These are phyloP conservation scores for Microbotryum intermedium DNA, from an alignment of 1,284 basidiomycete species.

Conservation along the genomic window DNA sequence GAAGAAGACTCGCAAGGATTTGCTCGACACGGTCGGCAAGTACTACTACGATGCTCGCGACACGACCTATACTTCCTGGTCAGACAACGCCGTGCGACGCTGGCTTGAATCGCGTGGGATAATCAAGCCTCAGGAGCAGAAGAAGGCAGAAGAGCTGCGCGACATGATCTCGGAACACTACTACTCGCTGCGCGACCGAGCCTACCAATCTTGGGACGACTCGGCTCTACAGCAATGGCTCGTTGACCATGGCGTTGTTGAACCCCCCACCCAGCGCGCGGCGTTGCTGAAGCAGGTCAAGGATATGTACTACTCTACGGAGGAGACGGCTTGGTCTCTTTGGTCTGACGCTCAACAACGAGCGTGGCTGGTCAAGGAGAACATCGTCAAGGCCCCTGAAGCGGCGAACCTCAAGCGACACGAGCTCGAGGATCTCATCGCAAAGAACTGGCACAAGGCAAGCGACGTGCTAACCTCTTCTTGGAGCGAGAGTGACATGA, in stretches of 20 bases:
- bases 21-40: slow-evolving; percentile 59
- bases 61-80: slow-evolving; percentile 41
- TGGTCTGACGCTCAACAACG: slow-evolving; percentile 57
- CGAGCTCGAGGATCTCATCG: slow-evolving; percentile 63
- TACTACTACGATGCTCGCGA: slow-evolving; percentile 63
- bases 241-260: slow-evolving; percentile 61
- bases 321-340: slow-evolving; percentile 32
- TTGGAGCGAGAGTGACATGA: slow-evolving; percentile 72
- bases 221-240: slow-evolving; percentile 49
- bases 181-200: slow-evolving; percentile 30
- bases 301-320: slow-evolving; percentile 48
- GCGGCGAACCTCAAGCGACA: slow-evolving; percentile 47
- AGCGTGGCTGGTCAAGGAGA: slow-evolving; percentile 34
- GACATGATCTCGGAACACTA: slow-evolving; percentile 28
- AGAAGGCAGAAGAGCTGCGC: slow-evolving; percentile 26
- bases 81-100: slow-evolving; percentile 23
- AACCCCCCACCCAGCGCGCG: slow-evolving; percentile 50
- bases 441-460: slow-evolving; percentile 64
- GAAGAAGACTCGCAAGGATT: slow-evolving; percentile 59
- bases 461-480: slow-evolving; percentile 59
- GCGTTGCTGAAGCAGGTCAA: slow-evolving; percentile 56
- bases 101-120: slow-evolving; percentile 33
- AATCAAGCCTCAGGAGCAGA: slow-evolving; percentile 28
- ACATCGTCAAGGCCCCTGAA: slow-evolving; percentile 21
- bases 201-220: slow-evolving; percentile 33